These are phyloP conservation scores for Cyclotella distinguenda DNA, from an alignment of 108 stramenopile species.

Conservation along the genomic window DNA sequence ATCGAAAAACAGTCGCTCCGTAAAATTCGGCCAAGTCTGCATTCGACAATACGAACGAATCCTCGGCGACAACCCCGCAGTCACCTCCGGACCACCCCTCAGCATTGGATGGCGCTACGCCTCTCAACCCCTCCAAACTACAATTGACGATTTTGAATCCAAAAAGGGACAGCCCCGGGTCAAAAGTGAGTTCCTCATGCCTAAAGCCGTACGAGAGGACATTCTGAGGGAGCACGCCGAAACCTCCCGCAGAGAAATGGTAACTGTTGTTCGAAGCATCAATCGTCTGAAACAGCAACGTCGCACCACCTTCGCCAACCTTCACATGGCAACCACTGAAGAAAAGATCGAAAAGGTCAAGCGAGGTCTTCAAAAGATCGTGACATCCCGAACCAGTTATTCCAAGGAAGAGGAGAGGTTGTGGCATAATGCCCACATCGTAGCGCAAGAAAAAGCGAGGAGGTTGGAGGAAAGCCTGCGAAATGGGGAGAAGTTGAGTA, in stretches of 20 bases:
- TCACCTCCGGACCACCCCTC: conserved; percentile 59
- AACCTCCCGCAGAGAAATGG: conserved; percentile 58
- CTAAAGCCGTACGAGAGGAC: conserved; percentile 58
- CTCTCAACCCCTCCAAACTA: conserved; percentile 30
- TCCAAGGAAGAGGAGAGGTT: conserved; percentile 23
- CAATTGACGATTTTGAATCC: conserved; percentile 56
- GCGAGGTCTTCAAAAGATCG: conserved; percentile 14
- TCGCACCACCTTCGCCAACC: conserved; percentile 64
- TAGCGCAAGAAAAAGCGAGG: conserved; percentile 36
- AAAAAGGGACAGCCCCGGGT: conserved; percentile 34
- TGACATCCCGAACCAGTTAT: conserved; percentile 7
- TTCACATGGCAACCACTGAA: conserved; percentile 47
- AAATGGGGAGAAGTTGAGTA: conserved; percentile 28
- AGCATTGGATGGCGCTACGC: conserved; percentile 44
- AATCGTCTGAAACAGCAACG: conserved; percentile 63
- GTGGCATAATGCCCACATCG: conserved; percentile 37
- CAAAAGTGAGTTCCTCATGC: conserved; percentile 51
- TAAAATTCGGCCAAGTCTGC: conserved; percentile 52
- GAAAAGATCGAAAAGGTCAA: conserved; percentile 51
- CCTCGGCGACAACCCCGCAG: conserved; percentile 79
- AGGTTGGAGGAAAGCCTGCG: conserved; percentile 30
- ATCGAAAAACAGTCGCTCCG: background rate
- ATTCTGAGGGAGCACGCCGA: conserved; percentile 62
- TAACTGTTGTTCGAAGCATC: conserved; percentile 58
- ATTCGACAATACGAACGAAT: conserved; percentile 78